Evolutionary conservation across 495 filamentous ascomycete genomes (phyloP).

Genomic region (Penicillium dipodomyicola): DNA sequence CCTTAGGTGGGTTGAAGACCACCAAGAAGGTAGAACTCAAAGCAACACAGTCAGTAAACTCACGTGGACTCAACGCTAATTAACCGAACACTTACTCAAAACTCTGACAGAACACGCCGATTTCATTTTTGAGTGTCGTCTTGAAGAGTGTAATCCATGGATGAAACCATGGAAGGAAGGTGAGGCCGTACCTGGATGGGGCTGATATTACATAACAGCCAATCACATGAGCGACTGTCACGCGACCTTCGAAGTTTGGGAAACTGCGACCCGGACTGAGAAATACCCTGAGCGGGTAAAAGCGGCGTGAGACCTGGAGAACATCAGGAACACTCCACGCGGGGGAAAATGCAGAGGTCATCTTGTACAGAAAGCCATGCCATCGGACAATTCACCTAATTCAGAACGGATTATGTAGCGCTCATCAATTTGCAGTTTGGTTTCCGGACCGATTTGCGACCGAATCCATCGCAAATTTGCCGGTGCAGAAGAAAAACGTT

Average conservation of each 20-base stretch:
- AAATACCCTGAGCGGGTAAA: neutral
- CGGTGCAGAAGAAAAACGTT: neutral
- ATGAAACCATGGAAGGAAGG: no score
- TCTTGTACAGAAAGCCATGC: neutral
- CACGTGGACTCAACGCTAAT: no score
- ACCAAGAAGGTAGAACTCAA: no score
- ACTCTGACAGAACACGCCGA: no score
- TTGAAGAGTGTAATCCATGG: no score
- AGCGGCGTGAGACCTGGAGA: neutral
- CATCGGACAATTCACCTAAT: neutral
- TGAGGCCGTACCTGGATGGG: no score
- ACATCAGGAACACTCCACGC: neutral
- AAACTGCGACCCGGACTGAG: neutral
- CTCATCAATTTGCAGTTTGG: neutral
- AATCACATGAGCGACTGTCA: neutral
- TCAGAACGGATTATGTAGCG: neutral
- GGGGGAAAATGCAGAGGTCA: neutral
- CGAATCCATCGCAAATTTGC: neutral
- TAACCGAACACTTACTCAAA: no score
- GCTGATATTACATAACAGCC: neutral
- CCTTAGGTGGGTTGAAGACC: neutral
- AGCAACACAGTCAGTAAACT: no score
- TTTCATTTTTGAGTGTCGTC: no score
- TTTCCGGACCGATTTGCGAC: neutral
- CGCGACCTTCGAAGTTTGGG: neutral